Evolutionary conservation across 83 land plant genomes (phyloP).

Genomic region (Picea abies): DNA sequence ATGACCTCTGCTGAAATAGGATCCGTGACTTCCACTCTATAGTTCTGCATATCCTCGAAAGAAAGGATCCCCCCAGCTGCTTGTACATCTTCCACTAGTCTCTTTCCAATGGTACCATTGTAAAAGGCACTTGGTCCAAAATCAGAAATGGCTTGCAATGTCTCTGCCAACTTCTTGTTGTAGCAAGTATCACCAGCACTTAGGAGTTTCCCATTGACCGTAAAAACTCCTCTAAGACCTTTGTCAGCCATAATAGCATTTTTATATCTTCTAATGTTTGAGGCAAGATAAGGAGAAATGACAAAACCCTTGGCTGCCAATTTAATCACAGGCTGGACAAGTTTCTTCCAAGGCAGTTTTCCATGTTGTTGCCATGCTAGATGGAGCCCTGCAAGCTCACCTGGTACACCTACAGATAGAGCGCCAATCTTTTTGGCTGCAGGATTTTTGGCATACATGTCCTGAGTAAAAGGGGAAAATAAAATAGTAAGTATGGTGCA

Average conservation of each 20-base stretch:
- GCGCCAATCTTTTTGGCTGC: constrained; percentile 48
- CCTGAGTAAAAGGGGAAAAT: constrained; percentile 30
- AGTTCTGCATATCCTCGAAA: constrained; percentile 71
- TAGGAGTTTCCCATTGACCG: constrained; percentile 70
- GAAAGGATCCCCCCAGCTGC: constrained; percentile 82
- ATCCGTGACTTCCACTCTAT: constrained; percentile 54
- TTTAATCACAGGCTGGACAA: constrained; percentile 71
- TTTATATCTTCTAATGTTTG: constrained; percentile 1
- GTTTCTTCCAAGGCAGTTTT: constrained; percentile 53
- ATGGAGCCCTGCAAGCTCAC: constrained; percentile 89
- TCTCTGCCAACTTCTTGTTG: constrained; percentile 55
- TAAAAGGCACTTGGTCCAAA: constrained; percentile 82
- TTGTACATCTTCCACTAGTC: constrained; percentile 66
- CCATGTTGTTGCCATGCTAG: constrained; percentile 80
- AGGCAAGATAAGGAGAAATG: constrained; percentile 60
- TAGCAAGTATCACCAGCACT: constrained; percentile 65
- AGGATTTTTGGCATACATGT: constrained; percentile 76
- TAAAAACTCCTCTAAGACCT: constrained; percentile 59
- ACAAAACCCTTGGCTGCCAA: constrained; percentile 75
- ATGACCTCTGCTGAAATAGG: constrained; percentile 63
- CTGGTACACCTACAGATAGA: constrained; percentile 82
- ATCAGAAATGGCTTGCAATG: constrained; percentile 60
- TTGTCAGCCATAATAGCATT: constrained; percentile 54
- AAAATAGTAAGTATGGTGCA: background rate
- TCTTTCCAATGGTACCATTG: constrained; percentile 77